A percentile compares a stretch with the other conserved stretches of the same genome.
These are phyloP conservation scores for Penicillium canescens DNA, from an alignment of 495 filamentous ascomycete genomes.

Conservation along the genomic window DNA sequence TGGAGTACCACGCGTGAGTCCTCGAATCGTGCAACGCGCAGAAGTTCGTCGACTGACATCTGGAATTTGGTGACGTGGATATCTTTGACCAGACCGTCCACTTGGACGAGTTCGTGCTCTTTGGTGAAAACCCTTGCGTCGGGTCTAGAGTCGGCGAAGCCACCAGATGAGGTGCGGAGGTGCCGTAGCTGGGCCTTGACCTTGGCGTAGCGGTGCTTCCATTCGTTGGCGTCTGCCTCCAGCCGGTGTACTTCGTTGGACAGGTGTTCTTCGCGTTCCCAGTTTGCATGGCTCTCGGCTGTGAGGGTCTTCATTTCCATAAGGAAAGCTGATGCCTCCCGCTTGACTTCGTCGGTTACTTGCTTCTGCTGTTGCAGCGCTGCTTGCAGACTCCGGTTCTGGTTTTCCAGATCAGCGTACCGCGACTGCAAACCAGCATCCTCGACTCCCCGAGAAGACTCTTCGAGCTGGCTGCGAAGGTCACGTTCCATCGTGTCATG, in stretches of 20 bases:
- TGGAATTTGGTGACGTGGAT: conserved; percentile 95
- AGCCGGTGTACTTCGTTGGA: conserved; percentile 69
- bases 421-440: conserved; percentile 52
- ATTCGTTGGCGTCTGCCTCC: conserved; percentile 79
- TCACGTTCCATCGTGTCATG: conserved; percentile 64
- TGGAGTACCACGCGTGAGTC: conserved; percentile 71
- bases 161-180: conserved; percentile 77
- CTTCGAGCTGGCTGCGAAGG: conserved; percentile 64
- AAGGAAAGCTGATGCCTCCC: conserved; percentile 80
- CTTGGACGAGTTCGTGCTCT: conserved; percentile 69
- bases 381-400: conserved; percentile 70
- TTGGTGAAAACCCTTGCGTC: conserved; percentile 63
- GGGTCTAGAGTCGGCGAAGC: conserved; percentile 61
- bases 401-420: conserved; percentile 64
- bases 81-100: conserved; percentile 80
- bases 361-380: conserved; percentile 73
- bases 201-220: conserved; percentile 85
- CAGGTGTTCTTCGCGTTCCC: conserved; percentile 79
- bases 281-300: conserved; percentile 71
- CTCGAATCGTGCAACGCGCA: conserved; percentile 73
- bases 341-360: conserved; percentile 86
- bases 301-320: conserved; percentile 87
- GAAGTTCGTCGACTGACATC: conserved; percentile 87
- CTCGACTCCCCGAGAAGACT: conserved; percentile 37
- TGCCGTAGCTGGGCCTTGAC: conserved; percentile 82